Percentiles rank a stretch among this genome's conserved stretches.
These are phyloP conservation scores for Scorias spongiosa DNA, from an alignment of 2,329 filamentous ascomycete species.

Conservation along the genomic window DNA sequence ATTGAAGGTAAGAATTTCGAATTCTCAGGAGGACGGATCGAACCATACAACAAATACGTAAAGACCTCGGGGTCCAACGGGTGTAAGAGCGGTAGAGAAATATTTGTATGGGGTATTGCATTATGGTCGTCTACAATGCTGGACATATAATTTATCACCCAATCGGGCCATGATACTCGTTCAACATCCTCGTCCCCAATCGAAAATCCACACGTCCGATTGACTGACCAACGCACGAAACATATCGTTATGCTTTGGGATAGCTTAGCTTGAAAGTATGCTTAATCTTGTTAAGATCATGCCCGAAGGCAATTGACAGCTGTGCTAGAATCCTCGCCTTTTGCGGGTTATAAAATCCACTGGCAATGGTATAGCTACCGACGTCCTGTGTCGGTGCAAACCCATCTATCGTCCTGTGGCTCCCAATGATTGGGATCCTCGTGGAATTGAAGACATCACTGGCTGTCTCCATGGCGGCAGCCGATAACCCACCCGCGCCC, in stretches of 20 bases:
- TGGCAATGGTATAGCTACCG: slow-evolving; percentile 24
- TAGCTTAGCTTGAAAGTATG: slow-evolving; percentile 11
- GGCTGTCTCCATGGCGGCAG: slow-evolving; percentile 25
- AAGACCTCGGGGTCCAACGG: no score
- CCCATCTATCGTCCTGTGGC: slow-evolving; percentile 36
- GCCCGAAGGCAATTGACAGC: slow-evolving; percentile 19
- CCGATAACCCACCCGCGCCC: slow-evolving; percentile 37
- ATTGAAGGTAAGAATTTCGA: no score
- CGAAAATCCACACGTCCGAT: no score
- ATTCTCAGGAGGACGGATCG: no score
- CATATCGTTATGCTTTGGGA: not conserved
- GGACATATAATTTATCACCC: no score
- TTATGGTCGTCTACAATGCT: no score
- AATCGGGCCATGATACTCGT: no score
- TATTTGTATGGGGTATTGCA: no score
- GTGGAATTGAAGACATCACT: slow-evolving; percentile 30
- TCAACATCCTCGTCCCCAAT: no score
- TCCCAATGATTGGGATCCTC: slow-evolving; percentile 36
- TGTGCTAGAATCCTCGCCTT: slow-evolving; percentile 39
- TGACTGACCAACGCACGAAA: no score
- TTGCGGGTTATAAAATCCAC: slow-evolving; percentile 40
- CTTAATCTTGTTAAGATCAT: slow-evolving; percentile 30
- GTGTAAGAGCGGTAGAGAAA: no score
- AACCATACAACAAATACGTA: no score
- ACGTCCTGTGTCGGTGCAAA: slow-evolving; percentile 27